Evolutionary conservation across 2,329 filamentous ascomycete genomes (phyloP), one percentile per base, ranked within the genome.

Genomic region (Aspergillus jensenii): DNA sequence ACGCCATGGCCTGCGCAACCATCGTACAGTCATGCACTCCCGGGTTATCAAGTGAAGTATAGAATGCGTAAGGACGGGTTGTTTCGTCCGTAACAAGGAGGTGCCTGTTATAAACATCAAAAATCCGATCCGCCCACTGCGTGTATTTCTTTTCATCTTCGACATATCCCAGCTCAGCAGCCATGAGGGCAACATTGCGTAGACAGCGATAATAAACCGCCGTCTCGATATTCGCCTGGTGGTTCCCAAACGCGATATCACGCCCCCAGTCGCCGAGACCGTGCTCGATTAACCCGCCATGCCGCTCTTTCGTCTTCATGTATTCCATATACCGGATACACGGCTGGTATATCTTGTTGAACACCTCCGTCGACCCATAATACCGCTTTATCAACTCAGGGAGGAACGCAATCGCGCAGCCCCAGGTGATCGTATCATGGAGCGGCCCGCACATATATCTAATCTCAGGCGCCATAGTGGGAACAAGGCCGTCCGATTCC

Each of bases 391-490:
- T 47, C 5, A 67, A 59, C 33, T 68, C 65, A 1, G 66, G 66
- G 3, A 68, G 49, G 12, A 68, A 59, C 41, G 63, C 65, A 6
- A 68, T 23, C 6, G 66, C 66, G 33, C 65, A 67, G 4, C 66
- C 66, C 66, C 66, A 68, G 19, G 63, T 68, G 14, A 68, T 68
- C 0, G 78, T 80, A 53, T 81, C 78, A 55, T 80, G 77, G 3
- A 81, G 67, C 1, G 79, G 78, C 0, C 78, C 79, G 56, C 78
- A 79, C 78, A 81, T 81, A 53, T 81, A 81, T 14, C 79, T 65
- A 23, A 79, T 76, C 57, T 79, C 73, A 0, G 79, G 78, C 0
- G 78, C 78, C 77, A 81, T 80, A 0, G 76, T 80, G 1, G 78
- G 79, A 6, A 79, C 75, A 2, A 81, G 68, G 1, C 79, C 78